Percentiles rank a stretch among this genome's conserved stretches.
Conservation (phyloP, 441 rosid genomes). For the Flueggea neowawraea region DNA sequence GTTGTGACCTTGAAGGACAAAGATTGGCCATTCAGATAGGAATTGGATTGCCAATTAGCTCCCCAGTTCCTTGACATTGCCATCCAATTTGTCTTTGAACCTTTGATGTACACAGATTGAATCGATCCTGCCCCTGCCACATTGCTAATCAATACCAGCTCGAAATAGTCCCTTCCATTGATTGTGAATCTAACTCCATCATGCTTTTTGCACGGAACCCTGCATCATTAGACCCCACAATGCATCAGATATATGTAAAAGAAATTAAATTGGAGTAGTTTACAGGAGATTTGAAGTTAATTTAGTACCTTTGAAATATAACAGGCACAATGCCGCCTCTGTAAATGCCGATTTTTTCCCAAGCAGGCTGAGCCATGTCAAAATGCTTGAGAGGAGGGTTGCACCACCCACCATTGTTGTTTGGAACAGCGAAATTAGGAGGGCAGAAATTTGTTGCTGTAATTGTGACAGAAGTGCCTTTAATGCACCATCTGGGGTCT, state of each 20-base stretch:
- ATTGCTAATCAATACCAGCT: conserved; percentile 53
- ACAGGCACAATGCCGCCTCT: conserved; percentile 63
- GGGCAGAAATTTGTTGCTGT: conserved; percentile 76
- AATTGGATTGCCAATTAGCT: conserved; percentile 58
- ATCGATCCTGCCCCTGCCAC: conserved; percentile 63
- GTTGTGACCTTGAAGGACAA: conserved; percentile 50
- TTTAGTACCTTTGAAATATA: conserved; percentile 38
- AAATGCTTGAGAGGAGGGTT: conserved; percentile 60
- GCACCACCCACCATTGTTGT: conserved; percentile 64
- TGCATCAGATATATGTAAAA: background rate
- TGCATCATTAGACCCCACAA: conserved; percentile 10
- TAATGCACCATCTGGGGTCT: conserved; percentile 56
- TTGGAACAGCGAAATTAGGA: conserved; percentile 56
- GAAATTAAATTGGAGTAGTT: too few species aligned
- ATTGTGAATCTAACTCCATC: conserved; percentile 71
- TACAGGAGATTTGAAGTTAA: too few species aligned
- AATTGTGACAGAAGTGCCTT: conserved; percentile 45
- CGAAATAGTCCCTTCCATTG: conserved; percentile 66
- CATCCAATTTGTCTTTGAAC: conserved; percentile 54
- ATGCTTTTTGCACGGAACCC: conserved; percentile 63
- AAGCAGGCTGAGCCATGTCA: conserved; percentile 57
- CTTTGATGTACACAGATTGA: conserved; percentile 46
- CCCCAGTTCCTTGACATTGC: conserved; percentile 70
- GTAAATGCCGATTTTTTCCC: conserved; percentile 52
- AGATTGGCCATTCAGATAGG: conserved; percentile 52